Evolutionary conservation across 495 filamentous ascomycete species (phyloP), one percentile per base, ranked within the genome.

Genomic region (Daldinia loculata): DNA sequence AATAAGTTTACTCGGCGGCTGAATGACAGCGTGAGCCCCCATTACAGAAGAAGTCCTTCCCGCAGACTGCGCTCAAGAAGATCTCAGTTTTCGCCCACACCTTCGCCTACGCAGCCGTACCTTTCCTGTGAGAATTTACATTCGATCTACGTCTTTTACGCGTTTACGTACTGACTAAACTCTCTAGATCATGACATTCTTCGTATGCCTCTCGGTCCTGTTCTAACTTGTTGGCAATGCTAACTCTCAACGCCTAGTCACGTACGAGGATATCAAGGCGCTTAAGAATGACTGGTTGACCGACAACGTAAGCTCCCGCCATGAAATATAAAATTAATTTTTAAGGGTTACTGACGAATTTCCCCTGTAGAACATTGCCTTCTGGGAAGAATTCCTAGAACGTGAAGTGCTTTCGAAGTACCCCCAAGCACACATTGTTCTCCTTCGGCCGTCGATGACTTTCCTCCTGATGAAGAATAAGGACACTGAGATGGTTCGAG

Each of bases 321-420:
- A 6, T 9, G 24, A 52, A 43, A 15, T 30, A 12, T 48, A 5
- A 17, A 62, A 38, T 48, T 30, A 65, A 45, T 61, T 74, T 5
- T 14, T 11, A n/a, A 24, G 22, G 14, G 19, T 17, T 43, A 36
- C 74, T 79, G 51, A 74, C n/a, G 8, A 11, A 56, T 30, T 50
- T 66, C 39, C 27, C 6, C 9, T 39, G 27, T 71, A 93, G 91
- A 90, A 87, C 68, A 99, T 99, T 55, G 91, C 93, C 57, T 99
- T 99, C 77, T 99, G 95, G 94, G 92, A 98, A 86, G 95, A 98
- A 89, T 97, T 89, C 80, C 88, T 99, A 59, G 96, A 98, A 79
- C 93, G 89, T 59, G 94, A 98, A 81, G 86, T 92, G 50, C 89
- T 99, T 27, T 80, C 84, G 30, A 84, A 88, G 74, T 93, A 91